Evolutionary conservation across 345 rosid genomes (phyloP).

Genomic region (Arabis hirsuta): DNA sequence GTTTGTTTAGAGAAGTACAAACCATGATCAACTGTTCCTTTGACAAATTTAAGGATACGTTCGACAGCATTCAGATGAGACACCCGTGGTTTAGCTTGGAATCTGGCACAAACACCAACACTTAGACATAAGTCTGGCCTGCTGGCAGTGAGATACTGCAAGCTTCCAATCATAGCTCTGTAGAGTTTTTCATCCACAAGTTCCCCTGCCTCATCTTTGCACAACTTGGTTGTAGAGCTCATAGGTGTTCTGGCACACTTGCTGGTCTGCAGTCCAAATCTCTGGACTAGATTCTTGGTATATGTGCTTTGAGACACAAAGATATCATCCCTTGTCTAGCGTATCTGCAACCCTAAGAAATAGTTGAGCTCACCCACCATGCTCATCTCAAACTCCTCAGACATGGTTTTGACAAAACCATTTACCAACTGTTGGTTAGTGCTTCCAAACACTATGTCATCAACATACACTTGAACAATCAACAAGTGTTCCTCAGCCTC

Average conservation of each 20-base stretch:
- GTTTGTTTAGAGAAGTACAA: not conserved
- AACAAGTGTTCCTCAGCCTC: too few species aligned
- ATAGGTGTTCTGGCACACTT: not conserved
- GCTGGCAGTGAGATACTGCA: not conserved
- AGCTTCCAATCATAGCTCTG: not conserved
- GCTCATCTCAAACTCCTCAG: not conserved
- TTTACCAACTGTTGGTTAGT: not conserved
- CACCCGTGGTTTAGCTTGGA: conserved; percentile 33
- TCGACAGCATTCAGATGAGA: not conserved
- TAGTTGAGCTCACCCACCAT: not conserved
- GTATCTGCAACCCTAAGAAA: not conserved
- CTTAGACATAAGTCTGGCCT: not conserved
- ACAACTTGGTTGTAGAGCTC: not conserved
- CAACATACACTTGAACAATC: not conserved
- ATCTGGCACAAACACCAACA: not conserved
- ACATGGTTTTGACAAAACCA: too few species aligned
- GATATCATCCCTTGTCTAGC: not conserved
- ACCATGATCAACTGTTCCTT: not conserved
- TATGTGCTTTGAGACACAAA: not conserved
- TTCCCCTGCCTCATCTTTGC: too few species aligned
- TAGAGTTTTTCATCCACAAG: not conserved
- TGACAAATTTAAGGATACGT: not conserved
- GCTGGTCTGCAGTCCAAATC: too few species aligned
- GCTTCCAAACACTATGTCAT: not conserved
- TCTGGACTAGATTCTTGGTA: too few species aligned